Conservation (phyloP, 2,329 filamentous ascomycete species). For the Endocalyx cinctus region DNA sequence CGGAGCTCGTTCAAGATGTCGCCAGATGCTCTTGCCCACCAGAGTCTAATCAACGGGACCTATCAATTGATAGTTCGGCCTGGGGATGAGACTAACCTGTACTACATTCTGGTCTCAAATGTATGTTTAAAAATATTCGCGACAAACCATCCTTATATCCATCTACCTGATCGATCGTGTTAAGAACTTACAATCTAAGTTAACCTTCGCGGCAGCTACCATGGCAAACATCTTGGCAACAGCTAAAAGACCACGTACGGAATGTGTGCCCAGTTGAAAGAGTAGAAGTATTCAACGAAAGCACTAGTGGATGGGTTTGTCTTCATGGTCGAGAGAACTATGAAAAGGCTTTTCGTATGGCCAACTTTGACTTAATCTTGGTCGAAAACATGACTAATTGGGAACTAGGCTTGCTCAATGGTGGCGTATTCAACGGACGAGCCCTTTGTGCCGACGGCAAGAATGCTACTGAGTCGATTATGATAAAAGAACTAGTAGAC, state of each 20-base stretch:
- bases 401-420: slow-evolving; percentile 32
- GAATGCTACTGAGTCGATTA: slow-evolving; percentile 36
- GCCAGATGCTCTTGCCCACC: slow-evolving; percentile 19
- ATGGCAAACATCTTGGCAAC: slow-evolving; percentile 42
- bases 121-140: slow-evolving; percentile 18
- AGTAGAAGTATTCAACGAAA: slow-evolving; percentile 43
- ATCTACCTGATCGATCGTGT: too few relatives aligned
- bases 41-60: slow-evolving; percentile 28
- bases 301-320: slow-evolving; percentile 45
- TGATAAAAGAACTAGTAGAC: slow-evolving; percentile 29
- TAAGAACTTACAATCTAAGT: too few relatives aligned
- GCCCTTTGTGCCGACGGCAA: slow-evolving; percentile 38
- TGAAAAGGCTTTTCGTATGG: slow-evolving; percentile 40
- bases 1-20: slow-evolving; percentile 27
- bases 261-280: slow-evolving; percentile 40
- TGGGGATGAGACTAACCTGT: slow-evolving; percentile 30
- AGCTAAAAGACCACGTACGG: slow-evolving; percentile 44
- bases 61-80: slow-evolving; percentile 27
- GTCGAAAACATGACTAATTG: not conserved
- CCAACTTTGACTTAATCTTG: slow-evolving; percentile 37
- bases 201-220: slow-evolving; percentile 45
- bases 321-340: slow-evolving; percentile 43
- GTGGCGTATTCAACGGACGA: slow-evolving; percentile 38
- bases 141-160: too few relatives aligned
- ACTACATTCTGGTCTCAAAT: slow-evolving; percentile 35